Base-by-base conservation (phyloP, 2,329 filamentous ascomycete genomes). In the Chaetomiaceae sp. region DNA sequence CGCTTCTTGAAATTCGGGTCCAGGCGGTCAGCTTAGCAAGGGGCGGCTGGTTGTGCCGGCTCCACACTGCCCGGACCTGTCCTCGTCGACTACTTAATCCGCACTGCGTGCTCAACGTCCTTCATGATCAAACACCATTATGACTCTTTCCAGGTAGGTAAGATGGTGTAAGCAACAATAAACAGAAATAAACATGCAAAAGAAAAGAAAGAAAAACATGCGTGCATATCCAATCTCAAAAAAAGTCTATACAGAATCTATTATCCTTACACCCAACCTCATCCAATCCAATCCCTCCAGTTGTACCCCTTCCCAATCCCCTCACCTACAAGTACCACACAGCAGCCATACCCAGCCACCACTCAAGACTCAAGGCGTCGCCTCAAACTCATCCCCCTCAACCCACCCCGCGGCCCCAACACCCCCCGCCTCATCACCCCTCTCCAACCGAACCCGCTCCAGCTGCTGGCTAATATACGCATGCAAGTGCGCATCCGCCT, bases 391-490 rank as follows among this genome's bases (percentile, higher is more conserved):
- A 33, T 78, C 74, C 10, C 66, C 71, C 10, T 67, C 60, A 14
- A 69, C 66, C 43, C 66, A 69, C 45, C 66, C 69, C 14, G 71
- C 43, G n/a, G n/a, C n/a, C 10, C 67, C 60, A 14, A 69, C 66
- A 44, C 66, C 68, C 45, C 66, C 69, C 14, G 71, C 43, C 16
- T 23, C 65, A 5, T 58, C 64, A 30, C 63, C 60, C 54, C 74
- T 75, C 48, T 81, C 75, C 41, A 77, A 82, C 64, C 79, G 83
- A 62, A 93, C 84, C 50, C 84, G 76, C 66, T 85, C 78, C 51
- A 96, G 74, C 70, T 96, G 87, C 56, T 90, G 86, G 25, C 80
- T 83, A 50, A 96, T 86, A 66, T 95, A 96, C 58, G 82, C 79
- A 54, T 88, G 84, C 63, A 95, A 81, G 59, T 93, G 87, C 49